These are phyloP conservation scores for Talaromyces borbonicus DNA, from an alignment of 495 filamentous ascomycete species.

Conservation along the genomic window DNA sequence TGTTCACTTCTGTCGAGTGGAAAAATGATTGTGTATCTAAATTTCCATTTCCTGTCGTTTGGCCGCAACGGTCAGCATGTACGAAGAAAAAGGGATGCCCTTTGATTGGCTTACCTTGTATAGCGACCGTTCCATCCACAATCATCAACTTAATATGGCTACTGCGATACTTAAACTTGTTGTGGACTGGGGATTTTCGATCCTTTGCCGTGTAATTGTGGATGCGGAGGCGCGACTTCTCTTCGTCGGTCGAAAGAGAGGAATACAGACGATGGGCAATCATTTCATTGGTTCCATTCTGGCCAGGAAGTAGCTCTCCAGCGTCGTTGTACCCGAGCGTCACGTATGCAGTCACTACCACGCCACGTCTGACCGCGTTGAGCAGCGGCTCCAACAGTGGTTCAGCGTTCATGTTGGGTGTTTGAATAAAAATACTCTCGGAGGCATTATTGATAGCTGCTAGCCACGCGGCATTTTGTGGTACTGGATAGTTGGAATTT, in stretches of 20 bases:
- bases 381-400: slow-evolving; percentile 52
- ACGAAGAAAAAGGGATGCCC: too few species aligned
- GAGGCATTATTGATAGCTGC: slow-evolving; percentile 55
- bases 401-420: slow-evolving; percentile 65
- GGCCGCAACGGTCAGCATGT: slow-evolving; percentile 3
- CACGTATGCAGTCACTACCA: slow-evolving; percentile 57
- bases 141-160: slow-evolving; percentile 74
- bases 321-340: slow-evolving; percentile 72
- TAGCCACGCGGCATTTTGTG: slow-evolving; percentile 65
- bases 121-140: slow-evolving; percentile 54
- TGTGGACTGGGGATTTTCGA: slow-evolving; percentile 53
- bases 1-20: slow-evolving; percentile 66
- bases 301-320: slow-evolving; percentile 62
- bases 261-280: slow-evolving; percentile 47
- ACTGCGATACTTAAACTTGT: slow-evolving; percentile 48
- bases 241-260: slow-evolving; percentile 31
- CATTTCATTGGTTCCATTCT: slow-evolving; percentile 70
- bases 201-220: slow-evolving; percentile 66
- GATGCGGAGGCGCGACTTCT: slow-evolving; percentile 41
- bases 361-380: slow-evolving; percentile 53
- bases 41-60: slow-evolving; percentile 53
- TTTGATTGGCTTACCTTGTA: slow-evolving; percentile 33
- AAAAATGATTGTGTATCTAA: slow-evolving; percentile 76
- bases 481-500: slow-evolving; percentile 46
- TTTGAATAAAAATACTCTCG: slow-evolving; percentile 58